These are phyloP conservation scores for Phytopythium boreale DNA, from an alignment of 352 stramenopile genomes.

Conservation along the genomic window DNA sequence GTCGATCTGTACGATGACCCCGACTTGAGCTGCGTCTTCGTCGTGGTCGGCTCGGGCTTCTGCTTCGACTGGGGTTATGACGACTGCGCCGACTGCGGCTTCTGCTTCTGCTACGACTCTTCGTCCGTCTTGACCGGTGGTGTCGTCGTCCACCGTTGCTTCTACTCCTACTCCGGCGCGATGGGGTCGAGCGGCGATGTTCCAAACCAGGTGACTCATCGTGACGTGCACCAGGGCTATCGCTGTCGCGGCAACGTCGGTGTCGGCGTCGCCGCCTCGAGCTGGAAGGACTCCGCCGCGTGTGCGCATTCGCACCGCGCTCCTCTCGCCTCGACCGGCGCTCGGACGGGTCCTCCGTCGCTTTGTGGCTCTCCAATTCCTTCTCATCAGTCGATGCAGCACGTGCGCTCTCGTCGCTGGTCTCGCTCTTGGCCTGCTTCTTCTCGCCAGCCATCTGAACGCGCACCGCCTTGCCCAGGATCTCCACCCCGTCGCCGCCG, in stretches of 20 bases:
- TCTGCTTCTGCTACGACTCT: conserved; percentile 13
- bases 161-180: conserved; percentile 1
- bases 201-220: neutral
- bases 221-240: neutral
- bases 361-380: neutral
- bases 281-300: neutral
- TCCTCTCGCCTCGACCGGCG: neutral
- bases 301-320: neutral
- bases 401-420: neutral
- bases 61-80: neutral
- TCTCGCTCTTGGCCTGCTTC: neutral
- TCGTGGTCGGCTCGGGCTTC: neutral
- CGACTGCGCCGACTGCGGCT: conserved; percentile 13
- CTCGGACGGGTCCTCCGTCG: neutral
- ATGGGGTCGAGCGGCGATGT: neutral
- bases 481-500: conserved; percentile 36
- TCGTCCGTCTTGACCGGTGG: conserved; percentile 2
- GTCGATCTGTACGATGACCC: too few species aligned
- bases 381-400: neutral
- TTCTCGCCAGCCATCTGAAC: conserved; percentile 58
- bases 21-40: too few species aligned
- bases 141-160: conserved; percentile 4
- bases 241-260: neutral
- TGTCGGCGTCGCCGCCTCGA: neutral
- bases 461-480: conserved; percentile 71